Conservation (phyloP, 345 rosid species). For the Trapa incisa region DNA sequence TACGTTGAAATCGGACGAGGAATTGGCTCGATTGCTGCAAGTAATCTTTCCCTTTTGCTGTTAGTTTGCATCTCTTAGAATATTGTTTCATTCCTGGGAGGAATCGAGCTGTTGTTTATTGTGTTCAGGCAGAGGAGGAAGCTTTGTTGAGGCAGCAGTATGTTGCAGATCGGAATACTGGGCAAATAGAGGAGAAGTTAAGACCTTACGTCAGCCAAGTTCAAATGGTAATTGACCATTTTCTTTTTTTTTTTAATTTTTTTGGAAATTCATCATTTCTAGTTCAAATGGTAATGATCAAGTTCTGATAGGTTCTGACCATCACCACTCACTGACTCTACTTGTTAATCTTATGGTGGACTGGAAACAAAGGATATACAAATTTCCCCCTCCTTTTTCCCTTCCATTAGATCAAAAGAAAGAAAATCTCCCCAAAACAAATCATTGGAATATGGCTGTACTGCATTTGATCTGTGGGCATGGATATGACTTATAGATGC, state of each 20-base stretch:
- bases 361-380: no score
- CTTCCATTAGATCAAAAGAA: no score
- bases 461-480: not conserved
- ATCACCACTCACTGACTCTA: no score
- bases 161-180: slow-evolving; percentile 21
- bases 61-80: not conserved
- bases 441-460: not conserved
- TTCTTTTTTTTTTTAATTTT: no score
- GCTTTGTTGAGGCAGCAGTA: slow-evolving; percentile 57
- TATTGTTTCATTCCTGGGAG: not conserved
- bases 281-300: slow-evolving; percentile 17
- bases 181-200: slow-evolving; percentile 27
- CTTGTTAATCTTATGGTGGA: no score
- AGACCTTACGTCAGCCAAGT: slow-evolving; percentile 49
- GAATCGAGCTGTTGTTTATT: not conserved
- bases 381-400: no score
- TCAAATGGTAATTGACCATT: slow-evolving; percentile 13
- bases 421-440: no score
- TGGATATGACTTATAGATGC: not conserved
- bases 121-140: slow-evolving; percentile 71
- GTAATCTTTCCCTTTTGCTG: slow-evolving; percentile 14
- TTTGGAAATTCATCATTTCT: no score
- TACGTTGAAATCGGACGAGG: slow-evolving; percentile 52
- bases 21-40: slow-evolving; percentile 68
- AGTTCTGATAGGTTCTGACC: no score